These are phyloP conservation scores for Polysphondylium violaceum DNA, from an alignment of 78 protist genomes.

Conservation along the genomic window DNA sequence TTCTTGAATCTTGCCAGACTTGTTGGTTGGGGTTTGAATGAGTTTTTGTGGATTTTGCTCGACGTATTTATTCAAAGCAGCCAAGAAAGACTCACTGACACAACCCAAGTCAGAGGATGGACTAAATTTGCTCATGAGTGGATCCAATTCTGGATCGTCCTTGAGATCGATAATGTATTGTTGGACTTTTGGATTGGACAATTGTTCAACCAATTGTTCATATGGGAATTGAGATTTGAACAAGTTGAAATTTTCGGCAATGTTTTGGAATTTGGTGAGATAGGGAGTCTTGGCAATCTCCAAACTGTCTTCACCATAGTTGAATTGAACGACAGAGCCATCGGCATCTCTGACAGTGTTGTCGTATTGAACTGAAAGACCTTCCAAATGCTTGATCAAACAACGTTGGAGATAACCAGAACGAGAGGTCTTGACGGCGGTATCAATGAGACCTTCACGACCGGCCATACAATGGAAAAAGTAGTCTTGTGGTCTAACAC, in stretches of 20 bases:
- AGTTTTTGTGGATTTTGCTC: slow-evolving; percentile 47
- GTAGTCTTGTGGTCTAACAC: slow-evolving; percentile 97
- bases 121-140: slow-evolving; percentile 62
- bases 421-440: slow-evolving; percentile 99
- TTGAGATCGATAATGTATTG: slow-evolving; percentile 18
- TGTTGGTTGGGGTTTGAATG: slow-evolving; percentile 19
- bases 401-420: slow-evolving; percentile 99
- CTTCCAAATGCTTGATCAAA: slow-evolving; percentile 98
- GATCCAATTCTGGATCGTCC: slow-evolving; percentile 45
- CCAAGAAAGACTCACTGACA: slow-evolving; percentile 77
- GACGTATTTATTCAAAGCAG: slow-evolving; percentile 55
- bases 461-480: slow-evolving; percentile 99
- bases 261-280: slow-evolving; percentile 76
- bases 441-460: slow-evolving; percentile 99
- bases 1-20: slow-evolving; percentile 43
- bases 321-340: slow-evolving; percentile 96
- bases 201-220: slow-evolving; percentile 18
- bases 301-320: slow-evolving; percentile 97
- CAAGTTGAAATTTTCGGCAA: slow-evolving; percentile 80
- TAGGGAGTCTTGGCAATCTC: slow-evolving; percentile 84
- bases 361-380: slow-evolving; percentile 92
- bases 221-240: slow-evolving; percentile 25
- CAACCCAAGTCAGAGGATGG: slow-evolving; percentile 81
- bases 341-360: slow-evolving; percentile 94
- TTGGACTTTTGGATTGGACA: neutral